These are phyloP conservation scores for Boletus subparvulus DNA, from an alignment of 768 basidiomycete species.

Conservation along the genomic window DNA sequence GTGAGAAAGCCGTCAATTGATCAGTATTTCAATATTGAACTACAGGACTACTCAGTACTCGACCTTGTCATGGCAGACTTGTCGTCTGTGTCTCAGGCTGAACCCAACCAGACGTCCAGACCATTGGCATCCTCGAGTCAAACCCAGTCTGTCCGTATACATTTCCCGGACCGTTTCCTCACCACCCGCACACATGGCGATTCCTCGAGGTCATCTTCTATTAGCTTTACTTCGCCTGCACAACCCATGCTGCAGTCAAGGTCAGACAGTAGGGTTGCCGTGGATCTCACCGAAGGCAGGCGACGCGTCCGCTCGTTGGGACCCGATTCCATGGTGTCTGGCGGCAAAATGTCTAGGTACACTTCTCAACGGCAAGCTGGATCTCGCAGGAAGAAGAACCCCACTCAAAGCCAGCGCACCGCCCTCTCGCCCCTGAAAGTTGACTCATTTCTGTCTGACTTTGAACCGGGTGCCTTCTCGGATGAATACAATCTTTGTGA, in stretches of 20 bases:
- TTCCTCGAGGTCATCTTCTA: slow-evolving; percentile 35
- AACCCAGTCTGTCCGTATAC: slow-evolving; percentile 30
- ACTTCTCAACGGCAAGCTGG: slow-evolving; percentile 12
- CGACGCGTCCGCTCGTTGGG: slow-evolving; percentile 25
- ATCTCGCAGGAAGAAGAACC: slow-evolving; percentile 22
- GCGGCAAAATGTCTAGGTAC: slow-evolving; percentile 14
- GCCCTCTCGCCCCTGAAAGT: slow-evolving; percentile 23
- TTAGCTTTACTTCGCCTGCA: slow-evolving; percentile 19
- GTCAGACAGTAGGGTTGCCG: slow-evolving; percentile 11
- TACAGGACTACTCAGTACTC: neutral
- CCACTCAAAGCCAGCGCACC: slow-evolving; percentile 12
- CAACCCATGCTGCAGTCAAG: slow-evolving; percentile 13
- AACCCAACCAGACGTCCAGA: slow-evolving; percentile 16
- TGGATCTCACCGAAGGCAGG: slow-evolving; percentile 15
- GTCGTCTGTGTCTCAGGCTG: slow-evolving; percentile 13
- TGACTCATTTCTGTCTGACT: slow-evolving; percentile 33
- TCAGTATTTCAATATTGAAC: neutral
- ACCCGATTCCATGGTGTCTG: slow-evolving; percentile 15
- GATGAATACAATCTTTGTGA: slow-evolving; percentile 79
- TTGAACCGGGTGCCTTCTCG: slow-evolving; percentile 51
- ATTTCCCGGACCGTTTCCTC: slow-evolving; percentile 35
- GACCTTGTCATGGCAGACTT: slow-evolving; percentile 32
- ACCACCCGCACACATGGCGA: slow-evolving; percentile 21
- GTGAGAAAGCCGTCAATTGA: slow-evolving; percentile 17
- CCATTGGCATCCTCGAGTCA: slow-evolving; percentile 7